These are phyloP conservation scores for Prunus kanzakura DNA, from an alignment of 306 rosid species.

Conservation along the genomic window DNA sequence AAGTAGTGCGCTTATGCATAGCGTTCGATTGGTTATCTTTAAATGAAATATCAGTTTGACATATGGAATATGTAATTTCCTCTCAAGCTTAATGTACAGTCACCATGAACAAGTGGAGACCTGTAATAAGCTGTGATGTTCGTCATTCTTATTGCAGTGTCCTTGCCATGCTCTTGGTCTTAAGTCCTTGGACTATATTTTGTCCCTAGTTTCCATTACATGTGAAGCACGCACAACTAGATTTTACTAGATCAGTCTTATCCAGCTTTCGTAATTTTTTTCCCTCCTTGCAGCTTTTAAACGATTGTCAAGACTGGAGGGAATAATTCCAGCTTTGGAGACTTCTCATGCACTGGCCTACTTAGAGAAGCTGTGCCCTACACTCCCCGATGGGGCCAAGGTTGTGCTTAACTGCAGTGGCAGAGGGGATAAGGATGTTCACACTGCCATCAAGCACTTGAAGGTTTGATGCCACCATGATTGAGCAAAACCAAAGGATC, in stretches of 20 bases:
- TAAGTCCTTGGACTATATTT: neutral
- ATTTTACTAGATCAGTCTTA: neutral
- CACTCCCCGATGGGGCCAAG: constrained; percentile 67
- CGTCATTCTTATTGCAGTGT: neutral
- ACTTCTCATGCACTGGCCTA: constrained; percentile 96
- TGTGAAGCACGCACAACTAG: neutral
- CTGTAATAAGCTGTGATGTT: neutral
- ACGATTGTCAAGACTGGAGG: constrained; percentile 80
- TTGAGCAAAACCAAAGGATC: neutral
- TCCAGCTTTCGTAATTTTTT: neutral
- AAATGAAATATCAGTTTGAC: neutral
- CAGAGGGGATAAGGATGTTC: constrained; percentile 95
- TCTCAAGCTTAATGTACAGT: neutral
- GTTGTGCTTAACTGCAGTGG: constrained; percentile 91
- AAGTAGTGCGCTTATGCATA: neutral
- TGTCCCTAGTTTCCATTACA: neutral
- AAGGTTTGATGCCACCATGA: constrained; percentile 38
- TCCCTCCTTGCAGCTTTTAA: constrained; percentile 61
- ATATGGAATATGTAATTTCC: neutral
- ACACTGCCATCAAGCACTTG: constrained; percentile 83
- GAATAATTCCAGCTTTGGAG: constrained; percentile 95
- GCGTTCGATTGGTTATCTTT: neutral
- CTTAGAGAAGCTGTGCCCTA: constrained; percentile 76
- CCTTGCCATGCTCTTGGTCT: neutral
- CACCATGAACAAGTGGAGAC: neutral